Evolutionary conservation across 1,284 basidiomycete genomes (phyloP), one percentile per base, ranked within the genome.

Genomic region (Ceratobasidium sp.): DNA sequence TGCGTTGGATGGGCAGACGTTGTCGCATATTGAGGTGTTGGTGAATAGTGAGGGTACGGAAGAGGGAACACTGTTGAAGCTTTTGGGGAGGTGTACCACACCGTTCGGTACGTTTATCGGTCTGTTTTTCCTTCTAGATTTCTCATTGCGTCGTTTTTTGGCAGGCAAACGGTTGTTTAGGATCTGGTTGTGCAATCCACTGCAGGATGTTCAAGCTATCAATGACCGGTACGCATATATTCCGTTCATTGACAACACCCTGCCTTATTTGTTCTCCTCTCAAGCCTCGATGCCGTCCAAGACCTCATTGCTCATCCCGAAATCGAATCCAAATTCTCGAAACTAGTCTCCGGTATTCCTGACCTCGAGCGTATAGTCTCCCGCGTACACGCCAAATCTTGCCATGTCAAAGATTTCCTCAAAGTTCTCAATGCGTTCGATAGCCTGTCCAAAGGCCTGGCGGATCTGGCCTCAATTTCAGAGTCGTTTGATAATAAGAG

Each of bases 281-380:
- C 5, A 46, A 95, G 95, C 69, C 88, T 96, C 18, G 95, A 98
- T 79, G 96, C 96, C 5, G 94, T 98, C 0, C 86, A 97, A 77
- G 95, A 96, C 79, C 85, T 98, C 52, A 88, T 98, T 79, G 83
- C 87, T 38, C 87, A 95, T 76, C 88, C 87, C 0, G 87, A 85
- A 0, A 96, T 96, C 79, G 90, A 92, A 77, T 84, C 84, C 2
- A 86, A 89, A 0, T 98, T 98, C 80, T 87, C 85, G 23, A 85
- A 87, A 59, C 81, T 95, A 28, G 89, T 88, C 7, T 95, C 93
- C 80, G 89, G 91, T 21, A 82, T 98, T 13, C 95, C 96, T 9
- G 96, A 98, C 80, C 87, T 98, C 3, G 96, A 98, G 80, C 92
- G 96, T 32, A 89, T 97, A 73, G 90, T 98, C 4, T 95, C 94